A percentile compares a stretch with the other conserved stretches of the same genome.
Conservation (phyloP, 1,284 basidiomycete species). For the Sanghuangporus baumii region DNA sequence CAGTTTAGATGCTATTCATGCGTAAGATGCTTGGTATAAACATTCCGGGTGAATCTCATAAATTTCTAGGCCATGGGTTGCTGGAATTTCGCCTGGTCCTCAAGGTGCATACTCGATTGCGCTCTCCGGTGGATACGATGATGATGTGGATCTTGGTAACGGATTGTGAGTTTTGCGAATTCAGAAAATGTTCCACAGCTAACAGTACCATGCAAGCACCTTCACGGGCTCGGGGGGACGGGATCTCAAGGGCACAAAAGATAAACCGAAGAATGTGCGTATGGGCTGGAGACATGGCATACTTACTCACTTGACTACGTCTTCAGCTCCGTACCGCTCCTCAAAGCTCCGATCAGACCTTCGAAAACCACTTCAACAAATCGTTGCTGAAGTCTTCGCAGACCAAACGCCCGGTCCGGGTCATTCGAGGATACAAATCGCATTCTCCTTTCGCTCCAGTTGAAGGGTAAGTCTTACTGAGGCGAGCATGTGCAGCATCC, state of each 20-base stretch:
- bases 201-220: conserved; percentile 38
- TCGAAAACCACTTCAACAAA: conserved; percentile 65
- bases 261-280: conserved; percentile 70
- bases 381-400: conserved; percentile 64
- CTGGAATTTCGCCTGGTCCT: conserved; percentile 62
- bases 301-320: conserved; percentile 6
- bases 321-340: conserved; percentile 74
- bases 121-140: conserved; percentile 80
- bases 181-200: background rate
- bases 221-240: conserved; percentile 79
- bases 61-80: conserved; percentile 61
- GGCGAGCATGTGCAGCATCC: background rate
- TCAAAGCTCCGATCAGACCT: conserved; percentile 74
- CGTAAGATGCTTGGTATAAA: conserved; percentile 39
- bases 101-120: conserved; percentile 75
- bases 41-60: background rate
- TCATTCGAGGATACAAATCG: conserved; percentile 80
- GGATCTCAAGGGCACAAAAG: conserved; percentile 73
- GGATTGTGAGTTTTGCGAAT: conserved; percentile 55
- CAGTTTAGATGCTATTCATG: conserved; percentile 68
- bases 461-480: conserved; percentile 47
- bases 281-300: background rate
- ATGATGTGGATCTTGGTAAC: conserved; percentile 77
- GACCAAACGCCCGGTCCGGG: conserved; percentile 71
- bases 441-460: conserved; percentile 60